Evolutionary conservation across 31 red algal genomes (phyloP).

Genomic region (Odonthalia washingtoniensis): DNA sequence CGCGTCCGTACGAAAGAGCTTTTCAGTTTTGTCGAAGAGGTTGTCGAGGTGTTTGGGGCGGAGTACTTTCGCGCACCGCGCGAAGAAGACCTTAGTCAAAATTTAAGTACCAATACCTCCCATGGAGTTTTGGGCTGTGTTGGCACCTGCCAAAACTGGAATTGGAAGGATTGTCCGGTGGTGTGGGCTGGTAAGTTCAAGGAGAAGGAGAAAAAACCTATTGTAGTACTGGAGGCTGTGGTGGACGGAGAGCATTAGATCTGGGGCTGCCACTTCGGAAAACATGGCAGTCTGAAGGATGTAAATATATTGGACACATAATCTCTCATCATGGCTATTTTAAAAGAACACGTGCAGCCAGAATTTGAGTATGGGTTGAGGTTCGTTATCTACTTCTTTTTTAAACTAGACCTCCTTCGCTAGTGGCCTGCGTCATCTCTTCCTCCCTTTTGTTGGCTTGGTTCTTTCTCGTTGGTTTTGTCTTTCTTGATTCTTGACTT

Average conservation of each 20-base stretch:
- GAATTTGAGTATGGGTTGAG: background rate
- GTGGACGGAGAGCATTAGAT: background rate
- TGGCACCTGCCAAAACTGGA: background rate
- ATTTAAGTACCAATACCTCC: no score
- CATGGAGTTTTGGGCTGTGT: slow-evolving; percentile 8
- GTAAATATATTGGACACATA: background rate
- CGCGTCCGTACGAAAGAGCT: background rate
- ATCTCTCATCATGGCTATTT: background rate
- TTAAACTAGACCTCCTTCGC: no score
- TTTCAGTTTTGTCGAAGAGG: background rate
- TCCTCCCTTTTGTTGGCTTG: no score
- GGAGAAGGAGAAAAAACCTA: no score
- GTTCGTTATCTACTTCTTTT: no score
- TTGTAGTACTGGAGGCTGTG: background rate
- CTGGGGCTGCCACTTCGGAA: slow-evolving; percentile 6
- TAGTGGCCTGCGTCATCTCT: no score
- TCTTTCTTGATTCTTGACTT: no score
- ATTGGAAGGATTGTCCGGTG: no score
- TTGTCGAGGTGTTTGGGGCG: background rate
- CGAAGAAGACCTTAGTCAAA: background rate
- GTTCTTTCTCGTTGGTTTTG: no score
- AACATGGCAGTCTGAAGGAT: background rate
- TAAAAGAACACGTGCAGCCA: background rate
- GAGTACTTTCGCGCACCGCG: no score
- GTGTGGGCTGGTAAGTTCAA: no score